phyloP scores from a whole-genome alignment of 257 asterid genomes.

The Solanum lycopersicoides region DNA sequence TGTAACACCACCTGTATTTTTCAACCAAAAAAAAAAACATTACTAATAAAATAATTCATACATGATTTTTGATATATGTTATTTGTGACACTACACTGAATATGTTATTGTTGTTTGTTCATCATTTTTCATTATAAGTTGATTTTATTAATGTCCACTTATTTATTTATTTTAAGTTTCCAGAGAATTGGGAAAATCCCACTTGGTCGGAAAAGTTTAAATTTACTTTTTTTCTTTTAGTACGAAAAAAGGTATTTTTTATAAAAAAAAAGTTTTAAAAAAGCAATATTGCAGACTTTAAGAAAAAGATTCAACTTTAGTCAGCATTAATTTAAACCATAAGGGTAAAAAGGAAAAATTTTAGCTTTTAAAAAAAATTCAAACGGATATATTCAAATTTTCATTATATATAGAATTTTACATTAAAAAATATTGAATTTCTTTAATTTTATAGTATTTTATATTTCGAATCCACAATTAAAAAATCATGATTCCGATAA shows the following conservation, averaged over 20 bases:
- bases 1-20: slow-evolving; percentile 66
- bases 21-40: not conserved
- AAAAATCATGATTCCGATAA: not conserved
- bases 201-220: not conserved
- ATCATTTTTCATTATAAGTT: not conserved
- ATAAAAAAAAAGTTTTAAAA: not conserved
- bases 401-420: too few species aligned
- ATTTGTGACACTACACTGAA: too few species aligned
- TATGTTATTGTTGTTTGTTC: not conserved
- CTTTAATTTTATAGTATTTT: not conserved
- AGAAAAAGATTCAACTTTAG: not conserved
- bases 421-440: not conserved
- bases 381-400: not conserved
- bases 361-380: not conserved
- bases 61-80: too few species aligned
- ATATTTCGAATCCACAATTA: not conserved
- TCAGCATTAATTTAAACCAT: not conserved
- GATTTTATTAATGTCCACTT: too few species aligned
- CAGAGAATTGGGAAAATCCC: not conserved
- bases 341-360: not conserved
- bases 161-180: not conserved
- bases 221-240: not conserved
- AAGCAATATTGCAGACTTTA: not conserved
- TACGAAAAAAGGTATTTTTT: not conserved
- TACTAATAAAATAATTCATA: too few species aligned